Evolutionary conservation across 2,329 filamentous ascomycete genomes (phyloP).

Genomic region (Ophiostoma sp.): DNA sequence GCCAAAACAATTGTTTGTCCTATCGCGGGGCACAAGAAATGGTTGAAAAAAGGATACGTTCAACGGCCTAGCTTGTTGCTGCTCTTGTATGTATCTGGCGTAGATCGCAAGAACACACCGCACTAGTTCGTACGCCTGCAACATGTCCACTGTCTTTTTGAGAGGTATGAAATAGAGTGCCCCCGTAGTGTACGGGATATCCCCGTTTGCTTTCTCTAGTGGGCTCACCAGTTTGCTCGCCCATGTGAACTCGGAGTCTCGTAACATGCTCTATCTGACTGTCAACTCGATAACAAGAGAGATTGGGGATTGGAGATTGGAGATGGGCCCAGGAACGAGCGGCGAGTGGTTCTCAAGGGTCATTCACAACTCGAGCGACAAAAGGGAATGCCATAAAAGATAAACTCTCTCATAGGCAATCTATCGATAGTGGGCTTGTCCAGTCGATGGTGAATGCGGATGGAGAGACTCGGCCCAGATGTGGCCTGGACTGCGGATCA

Average conservation of each 20-base stretch:
- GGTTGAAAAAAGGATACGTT: not conserved
- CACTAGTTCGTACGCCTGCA: not conserved
- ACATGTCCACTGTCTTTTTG: not conserved
- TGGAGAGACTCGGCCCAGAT: conserved; percentile 22
- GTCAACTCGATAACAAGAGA: not conserved
- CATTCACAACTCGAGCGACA: not conserved
- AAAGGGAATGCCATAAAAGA: conserved; percentile 14
- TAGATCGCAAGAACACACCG: not conserved
- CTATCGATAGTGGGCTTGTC: conserved; percentile 22
- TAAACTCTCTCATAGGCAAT: conserved; percentile 23
- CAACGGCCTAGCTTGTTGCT: not conserved
- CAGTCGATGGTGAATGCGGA: not conserved
- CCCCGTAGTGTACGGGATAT: not conserved
- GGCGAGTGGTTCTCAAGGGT: conserved; percentile 1
- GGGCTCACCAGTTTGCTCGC: not conserved
- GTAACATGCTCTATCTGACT: not conserved
- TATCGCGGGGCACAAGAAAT: not conserved
- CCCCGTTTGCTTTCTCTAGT: not conserved
- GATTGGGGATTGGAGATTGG: not conserved
- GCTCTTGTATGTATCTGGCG: no score
- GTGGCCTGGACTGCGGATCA: conserved; percentile 30
- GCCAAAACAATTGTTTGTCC: not conserved
- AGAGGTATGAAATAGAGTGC: not conserved
- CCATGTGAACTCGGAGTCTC: not conserved
- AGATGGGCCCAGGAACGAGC: not conserved